Percentiles rank a stretch among this genome's conserved stretches.
These are phyloP conservation scores for Xerocomellus intermedius DNA, from an alignment of 768 basidiomycete species.

Conservation along the genomic window DNA sequence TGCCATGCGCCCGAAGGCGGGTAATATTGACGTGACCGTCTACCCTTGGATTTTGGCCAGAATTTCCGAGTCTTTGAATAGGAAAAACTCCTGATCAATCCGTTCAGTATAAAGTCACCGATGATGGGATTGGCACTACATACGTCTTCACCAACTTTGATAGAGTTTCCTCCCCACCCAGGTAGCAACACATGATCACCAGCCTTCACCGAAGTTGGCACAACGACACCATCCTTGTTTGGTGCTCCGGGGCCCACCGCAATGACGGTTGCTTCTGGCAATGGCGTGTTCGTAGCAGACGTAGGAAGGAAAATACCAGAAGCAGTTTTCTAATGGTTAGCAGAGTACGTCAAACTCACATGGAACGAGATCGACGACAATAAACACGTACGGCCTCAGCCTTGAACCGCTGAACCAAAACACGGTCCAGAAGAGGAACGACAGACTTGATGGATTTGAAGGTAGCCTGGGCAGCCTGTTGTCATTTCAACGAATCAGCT, in stretches of 20 bases:
- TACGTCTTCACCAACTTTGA: slow-evolving; percentile 97
- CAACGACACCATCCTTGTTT: slow-evolving; percentile 76
- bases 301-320: slow-evolving; percentile 94
- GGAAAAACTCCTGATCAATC: slow-evolving; percentile 74
- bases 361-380: background rate
- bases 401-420: slow-evolving; percentile 97
- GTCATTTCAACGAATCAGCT: background rate
- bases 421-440: slow-evolving; percentile 91
- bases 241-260: slow-evolving; percentile 94
- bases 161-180: slow-evolving; percentile 93
- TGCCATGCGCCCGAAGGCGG: background rate
- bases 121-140: slow-evolving; percentile 27
- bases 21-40: slow-evolving; percentile 11
- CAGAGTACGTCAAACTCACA: background rate
- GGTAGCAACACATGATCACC: slow-evolving; percentile 94
- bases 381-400: slow-evolving; percentile 76
- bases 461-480: slow-evolving; percentile 83
- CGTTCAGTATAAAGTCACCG: slow-evolving; percentile 3
- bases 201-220: slow-evolving; percentile 75
- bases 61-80: slow-evolving; percentile 95
- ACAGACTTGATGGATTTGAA: slow-evolving; percentile 94
- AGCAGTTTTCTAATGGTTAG: slow-evolving; percentile 82
- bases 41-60: slow-evolving; percentile 95
- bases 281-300: slow-evolving; percentile 75
- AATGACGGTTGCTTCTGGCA: slow-evolving; percentile 97